phyloP scores from a whole-genome alignment of 148 eudicot genomes.

The Amaranthus palmeri region DNA sequence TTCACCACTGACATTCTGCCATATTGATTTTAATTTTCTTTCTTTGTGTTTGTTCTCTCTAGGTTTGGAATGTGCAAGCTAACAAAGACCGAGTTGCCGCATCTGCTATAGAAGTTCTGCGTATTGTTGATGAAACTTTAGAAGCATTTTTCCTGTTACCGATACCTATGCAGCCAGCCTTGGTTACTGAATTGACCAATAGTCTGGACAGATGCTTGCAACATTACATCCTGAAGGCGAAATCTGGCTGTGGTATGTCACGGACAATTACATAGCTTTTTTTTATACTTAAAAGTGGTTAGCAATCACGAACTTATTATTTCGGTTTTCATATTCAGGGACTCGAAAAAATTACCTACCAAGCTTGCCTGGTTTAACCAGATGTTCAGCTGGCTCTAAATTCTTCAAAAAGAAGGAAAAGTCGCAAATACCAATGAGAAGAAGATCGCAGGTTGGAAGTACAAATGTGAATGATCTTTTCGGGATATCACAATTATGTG shows the following conservation, averaged over 20 bases:
- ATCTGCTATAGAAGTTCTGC: conserved; percentile 76
- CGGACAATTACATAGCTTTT: background rate
- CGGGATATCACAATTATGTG: conserved; percentile 60
- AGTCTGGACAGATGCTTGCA: conserved; percentile 82
- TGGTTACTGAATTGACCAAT: conserved; percentile 60
- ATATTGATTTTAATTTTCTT: background rate
- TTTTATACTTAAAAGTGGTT: background rate
- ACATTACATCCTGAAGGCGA: conserved; percentile 60
- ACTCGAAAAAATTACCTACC: conserved; percentile 54
- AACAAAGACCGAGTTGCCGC: conserved; percentile 81
- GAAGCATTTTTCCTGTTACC: conserved; percentile 95
- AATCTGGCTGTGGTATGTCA: conserved; percentile 79
- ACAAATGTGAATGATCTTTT: conserved; percentile 37
- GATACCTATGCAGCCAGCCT: conserved; percentile 64
- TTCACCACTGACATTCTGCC: background rate
- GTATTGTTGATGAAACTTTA: conserved; percentile 69
- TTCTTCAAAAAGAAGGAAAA: conserved; percentile 73
- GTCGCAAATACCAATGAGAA: conserved; percentile 37
- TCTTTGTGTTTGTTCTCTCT: conserved; percentile 10
- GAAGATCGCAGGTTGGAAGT: conserved; percentile 48
- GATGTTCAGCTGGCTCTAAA: conserved; percentile 76
- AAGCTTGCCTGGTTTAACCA: conserved; percentile 64
- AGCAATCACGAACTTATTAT: background rate
- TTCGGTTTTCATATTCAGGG: conserved; percentile 40
- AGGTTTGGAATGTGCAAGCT: conserved; percentile 82